Conservation (phyloP, 768 basidiomycete genomes). For the Coprinellus micaceus region DNA sequence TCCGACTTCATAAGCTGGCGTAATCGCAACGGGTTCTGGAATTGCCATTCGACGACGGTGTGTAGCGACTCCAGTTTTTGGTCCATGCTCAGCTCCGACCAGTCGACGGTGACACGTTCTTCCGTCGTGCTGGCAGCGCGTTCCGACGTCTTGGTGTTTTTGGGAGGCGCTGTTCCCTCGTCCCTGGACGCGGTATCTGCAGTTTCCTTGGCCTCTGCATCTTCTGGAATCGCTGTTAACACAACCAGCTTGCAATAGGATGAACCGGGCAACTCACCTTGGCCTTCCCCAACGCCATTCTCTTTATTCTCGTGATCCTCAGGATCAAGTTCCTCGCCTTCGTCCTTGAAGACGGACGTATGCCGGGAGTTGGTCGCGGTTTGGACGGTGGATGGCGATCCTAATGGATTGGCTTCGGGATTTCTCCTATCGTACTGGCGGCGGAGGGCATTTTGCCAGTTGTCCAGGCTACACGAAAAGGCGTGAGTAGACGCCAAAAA, state of each 20-base stretch:
- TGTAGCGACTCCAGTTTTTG: conserved; percentile 73
- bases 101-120: conserved; percentile 47
- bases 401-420: conserved; percentile 69
- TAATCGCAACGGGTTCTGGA: conserved; percentile 70
- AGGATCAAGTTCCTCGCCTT: conserved; percentile 6
- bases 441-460: conserved; percentile 75
- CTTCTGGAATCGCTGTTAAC: neutral
- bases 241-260: too few species aligned
- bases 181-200: neutral
- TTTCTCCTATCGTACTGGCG: conserved; percentile 75
- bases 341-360: conserved; percentile 8
- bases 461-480: conserved; percentile 49
- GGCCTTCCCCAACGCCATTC: neutral
- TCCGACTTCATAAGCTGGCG: conserved; percentile 74
- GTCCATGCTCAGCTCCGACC: conserved; percentile 69
- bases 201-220: neutral
- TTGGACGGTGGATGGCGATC: conserved; percentile 37
- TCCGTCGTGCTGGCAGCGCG: conserved; percentile 9
- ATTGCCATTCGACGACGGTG: conserved; percentile 80
- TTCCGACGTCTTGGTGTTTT: conserved; percentile 7
- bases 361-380: conserved; percentile 10
- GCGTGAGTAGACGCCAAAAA: conserved; percentile 15
- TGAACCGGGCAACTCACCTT: too few species aligned
- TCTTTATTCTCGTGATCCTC: conserved; percentile 2
- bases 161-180: conserved; percentile 1